These are phyloP conservation scores for Golubevia pallescens DNA, from an alignment of 1,284 basidiomycete species.

Conservation along the genomic window DNA sequence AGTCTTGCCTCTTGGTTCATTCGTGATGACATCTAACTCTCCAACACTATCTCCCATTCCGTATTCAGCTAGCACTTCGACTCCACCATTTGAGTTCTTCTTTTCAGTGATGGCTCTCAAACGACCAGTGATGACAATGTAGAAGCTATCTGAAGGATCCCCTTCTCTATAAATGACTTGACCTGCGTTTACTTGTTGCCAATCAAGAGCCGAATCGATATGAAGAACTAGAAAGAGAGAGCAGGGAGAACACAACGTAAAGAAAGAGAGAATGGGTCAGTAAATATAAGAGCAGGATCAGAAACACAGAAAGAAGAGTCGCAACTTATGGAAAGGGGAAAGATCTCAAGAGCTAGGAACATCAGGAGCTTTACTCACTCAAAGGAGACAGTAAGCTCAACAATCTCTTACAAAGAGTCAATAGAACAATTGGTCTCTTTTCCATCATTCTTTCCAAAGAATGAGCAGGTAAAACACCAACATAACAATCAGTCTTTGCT, in stretches of 20 bases:
- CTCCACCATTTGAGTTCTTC: conserved; percentile 1
- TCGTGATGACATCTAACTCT: conserved; percentile 6
- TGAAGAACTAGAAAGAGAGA: conserved; percentile 1
- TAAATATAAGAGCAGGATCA: not conserved
- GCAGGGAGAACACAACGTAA: not conserved
- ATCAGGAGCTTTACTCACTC: not conserved
- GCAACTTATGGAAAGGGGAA: not conserved
- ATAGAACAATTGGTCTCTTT: conserved; percentile 1
- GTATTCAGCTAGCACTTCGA: conserved; percentile 3
- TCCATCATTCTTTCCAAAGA: conserved; percentile 5
- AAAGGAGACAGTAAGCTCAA: conserved; percentile 1
- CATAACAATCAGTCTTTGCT: conserved; percentile 1
- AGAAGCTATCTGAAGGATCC: not conserved
- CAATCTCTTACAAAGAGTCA: conserved; percentile 6
- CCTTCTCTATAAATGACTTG: conserved; percentile 2
- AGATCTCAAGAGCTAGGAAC: not conserved
- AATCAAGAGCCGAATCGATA: conserved; percentile 4
- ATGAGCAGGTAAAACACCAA: conserved; percentile 3
- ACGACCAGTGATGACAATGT: conserved; percentile 5
- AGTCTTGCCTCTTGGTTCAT: not conserved
- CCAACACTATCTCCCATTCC: conserved; percentile 4
- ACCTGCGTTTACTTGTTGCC: conserved; percentile 4
- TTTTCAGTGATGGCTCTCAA: conserved; percentile 3
- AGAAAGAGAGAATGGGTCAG: not conserved
- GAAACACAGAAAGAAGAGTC: not conserved